phyloP scores from a whole-genome alignment of 2,329 filamentous ascomycete species.

The Epichloe gansuensis region DNA sequence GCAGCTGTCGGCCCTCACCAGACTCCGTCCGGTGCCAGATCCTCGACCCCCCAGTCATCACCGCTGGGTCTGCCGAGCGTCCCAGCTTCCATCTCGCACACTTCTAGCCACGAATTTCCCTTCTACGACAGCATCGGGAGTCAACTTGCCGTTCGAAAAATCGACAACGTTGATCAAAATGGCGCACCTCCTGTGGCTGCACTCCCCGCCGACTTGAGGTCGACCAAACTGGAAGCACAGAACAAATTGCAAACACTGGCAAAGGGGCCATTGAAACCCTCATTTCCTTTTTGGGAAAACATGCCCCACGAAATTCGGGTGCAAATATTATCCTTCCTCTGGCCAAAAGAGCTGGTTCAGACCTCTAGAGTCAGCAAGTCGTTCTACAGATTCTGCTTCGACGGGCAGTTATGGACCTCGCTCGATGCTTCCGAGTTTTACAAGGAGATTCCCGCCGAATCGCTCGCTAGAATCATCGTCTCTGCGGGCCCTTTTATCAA shows the following conservation, averaged over 20 bases:
- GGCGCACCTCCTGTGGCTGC: conserved; percentile 37
- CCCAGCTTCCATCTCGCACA: conserved; percentile 26
- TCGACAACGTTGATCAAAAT: conserved; percentile 34
- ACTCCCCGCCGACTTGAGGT: conserved; percentile 50
- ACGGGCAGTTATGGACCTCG: conserved; percentile 83
- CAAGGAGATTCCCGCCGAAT: conserved; percentile 69
- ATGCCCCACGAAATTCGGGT: conserved; percentile 76
- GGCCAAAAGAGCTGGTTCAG: conserved; percentile 68
- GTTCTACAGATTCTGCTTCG: conserved; percentile 77
- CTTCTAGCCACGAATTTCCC: conserved; percentile 27
- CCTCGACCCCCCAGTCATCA: conserved; percentile 25
- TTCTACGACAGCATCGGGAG: conserved; percentile 29
- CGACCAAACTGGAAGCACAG: conserved; percentile 20
- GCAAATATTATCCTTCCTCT: conserved; percentile 61
- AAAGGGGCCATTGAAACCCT: conserved; percentile 17
- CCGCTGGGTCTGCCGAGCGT: conserved; percentile 24
- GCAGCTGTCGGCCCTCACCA: conserved; percentile 23
- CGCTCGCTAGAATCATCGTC: conserved; percentile 72
- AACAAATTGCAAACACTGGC: conserved; percentile 8
- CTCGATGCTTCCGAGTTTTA: conserved; percentile 84
- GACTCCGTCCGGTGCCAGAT: conserved; percentile 15
- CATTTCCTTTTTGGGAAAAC: conserved; percentile 60
- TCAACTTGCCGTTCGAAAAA: conserved; percentile 40
- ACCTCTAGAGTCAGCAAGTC: conserved; percentile 63
- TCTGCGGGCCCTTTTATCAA: conserved; percentile 81